Percentiles rank a stretch among this genome's conserved stretches.
phyloP scores from a whole-genome alignment of 768 basidiomycete species.

The Pulveroboletus sp. region DNA sequence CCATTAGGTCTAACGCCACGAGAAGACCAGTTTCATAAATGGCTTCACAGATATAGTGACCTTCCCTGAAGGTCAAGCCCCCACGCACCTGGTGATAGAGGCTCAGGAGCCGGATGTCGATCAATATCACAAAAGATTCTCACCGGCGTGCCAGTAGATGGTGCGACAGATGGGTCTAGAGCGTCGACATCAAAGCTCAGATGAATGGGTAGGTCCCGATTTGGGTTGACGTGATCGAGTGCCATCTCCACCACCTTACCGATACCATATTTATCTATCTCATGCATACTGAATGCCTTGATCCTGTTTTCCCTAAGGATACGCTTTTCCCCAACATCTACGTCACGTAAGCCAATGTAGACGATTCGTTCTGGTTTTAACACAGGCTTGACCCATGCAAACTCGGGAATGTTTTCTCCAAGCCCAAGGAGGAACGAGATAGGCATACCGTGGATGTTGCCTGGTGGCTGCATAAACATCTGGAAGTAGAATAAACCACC shows the following conservation, averaged over 20 bases:
- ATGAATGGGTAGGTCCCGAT: conserved; percentile 82
- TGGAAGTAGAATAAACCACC: not conserved
- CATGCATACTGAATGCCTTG: conserved; percentile 90
- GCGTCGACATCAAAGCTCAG: conserved; percentile 97
- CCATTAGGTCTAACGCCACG: conserved; percentile 93
- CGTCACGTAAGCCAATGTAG: conserved; percentile 95
- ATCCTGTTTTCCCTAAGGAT: conserved; percentile 79
- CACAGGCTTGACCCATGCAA: conserved; percentile 57
- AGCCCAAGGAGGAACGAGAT: conserved; percentile 82
- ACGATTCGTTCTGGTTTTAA: conserved; percentile 76
- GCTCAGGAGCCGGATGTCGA: not conserved
- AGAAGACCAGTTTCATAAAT: conserved; percentile 90
- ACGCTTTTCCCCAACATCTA: conserved; percentile 84
- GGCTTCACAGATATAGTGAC: conserved; percentile 96
- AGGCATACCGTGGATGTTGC: conserved; percentile 98
- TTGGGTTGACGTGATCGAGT: conserved; percentile 87
- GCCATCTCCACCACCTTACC: conserved; percentile 97
- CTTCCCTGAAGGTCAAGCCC: conserved; percentile 93
- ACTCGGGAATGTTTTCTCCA: conserved; percentile 38
- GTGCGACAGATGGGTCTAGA: conserved; percentile 92
- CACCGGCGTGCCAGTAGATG: conserved; percentile 90
- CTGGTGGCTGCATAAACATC: conserved; percentile 32
- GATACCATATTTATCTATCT: conserved; percentile 85
- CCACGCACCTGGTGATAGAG: conserved; percentile 65
- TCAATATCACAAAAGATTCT: conserved; percentile 18